A percentile compares a stretch with the other conserved stretches of the same genome.
These are phyloP conservation scores for Yamadazyma paraphyllophila DNA, from an alignment of 805 yeast species.

Conservation along the genomic window DNA sequence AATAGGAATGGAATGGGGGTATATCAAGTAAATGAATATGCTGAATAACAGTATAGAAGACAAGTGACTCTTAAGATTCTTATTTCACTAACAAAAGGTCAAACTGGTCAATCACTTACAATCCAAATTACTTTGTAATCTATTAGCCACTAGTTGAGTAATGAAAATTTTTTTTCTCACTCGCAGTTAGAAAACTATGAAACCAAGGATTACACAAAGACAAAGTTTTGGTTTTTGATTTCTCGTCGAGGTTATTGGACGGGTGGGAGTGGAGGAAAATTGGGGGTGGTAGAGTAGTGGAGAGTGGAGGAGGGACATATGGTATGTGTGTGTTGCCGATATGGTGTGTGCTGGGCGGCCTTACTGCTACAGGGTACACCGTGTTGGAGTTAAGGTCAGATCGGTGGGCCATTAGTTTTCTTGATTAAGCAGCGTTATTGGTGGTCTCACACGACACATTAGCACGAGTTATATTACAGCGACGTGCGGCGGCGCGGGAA, in stretches of 20 bases:
- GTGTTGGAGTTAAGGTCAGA: not conserved
- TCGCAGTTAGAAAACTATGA: conserved; percentile 1
- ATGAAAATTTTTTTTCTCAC: conserved; percentile 10
- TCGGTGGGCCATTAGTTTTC: not conserved
- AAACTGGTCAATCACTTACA: conserved; percentile 3
- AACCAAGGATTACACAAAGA: conserved; percentile 4
- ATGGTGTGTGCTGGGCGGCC: too few species aligned
- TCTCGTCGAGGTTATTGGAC: conserved; percentile 2
- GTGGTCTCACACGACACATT: not conserved
- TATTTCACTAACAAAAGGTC: conserved; percentile 2
- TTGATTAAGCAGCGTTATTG: conserved; percentile 1
- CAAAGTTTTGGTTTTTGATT: not conserved
- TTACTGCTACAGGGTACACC: not conserved
- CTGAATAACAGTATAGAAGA: not conserved
- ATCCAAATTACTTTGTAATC: conserved; percentile 8
- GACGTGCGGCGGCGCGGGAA: not conserved
- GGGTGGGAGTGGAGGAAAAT: not conserved
- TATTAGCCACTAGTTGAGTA: conserved; percentile 6
- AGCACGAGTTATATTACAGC: not conserved
- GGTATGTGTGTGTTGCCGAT: too few species aligned
- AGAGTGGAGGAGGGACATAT: too few species aligned
- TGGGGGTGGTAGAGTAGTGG: not conserved
- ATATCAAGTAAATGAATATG: conserved; percentile 1
- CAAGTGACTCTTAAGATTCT: not conserved
- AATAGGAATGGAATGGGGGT: not conserved